Percentiles rank a stretch among this genome's conserved stretches.
Evolutionary conservation across 176 grass and related monocot genomes (phyloP).

Genomic region (Carex parvula): DNA sequence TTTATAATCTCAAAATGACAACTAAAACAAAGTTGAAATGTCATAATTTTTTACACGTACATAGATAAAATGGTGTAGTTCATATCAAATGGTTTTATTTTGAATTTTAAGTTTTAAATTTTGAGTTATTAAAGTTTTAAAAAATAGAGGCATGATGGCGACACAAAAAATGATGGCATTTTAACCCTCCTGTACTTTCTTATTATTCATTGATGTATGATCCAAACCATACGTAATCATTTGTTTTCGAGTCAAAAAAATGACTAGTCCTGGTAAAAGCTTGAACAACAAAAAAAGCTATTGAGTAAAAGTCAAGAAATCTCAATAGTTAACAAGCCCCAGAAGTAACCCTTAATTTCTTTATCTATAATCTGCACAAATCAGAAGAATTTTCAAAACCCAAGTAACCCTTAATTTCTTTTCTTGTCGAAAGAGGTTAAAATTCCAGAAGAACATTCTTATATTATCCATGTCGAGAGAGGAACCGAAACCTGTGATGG

Average conservation of each 20-base stretch:
- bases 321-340: background rate
- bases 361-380: background rate
- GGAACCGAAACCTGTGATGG: slow-evolving; percentile 21
- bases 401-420: background rate
- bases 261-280: background rate
- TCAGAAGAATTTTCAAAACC: background rate
- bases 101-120: too few relatives aligned
- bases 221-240: background rate
- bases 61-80: too few relatives aligned
- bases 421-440: background rate
- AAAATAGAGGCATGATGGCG: too few relatives aligned
- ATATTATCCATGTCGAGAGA: slow-evolving; percentile 40
- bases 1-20: too few relatives aligned
- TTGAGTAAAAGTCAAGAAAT: background rate
- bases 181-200: too few relatives aligned
- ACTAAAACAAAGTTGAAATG: too few relatives aligned
- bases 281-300: background rate
- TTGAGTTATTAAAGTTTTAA: too few relatives aligned
- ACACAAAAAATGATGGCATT: too few relatives aligned
- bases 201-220: background rate
- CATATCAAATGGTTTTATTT: too few relatives aligned
- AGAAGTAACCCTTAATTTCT: slow-evolving; percentile 18
- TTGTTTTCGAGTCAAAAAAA: background rate
- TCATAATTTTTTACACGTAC: too few relatives aligned
- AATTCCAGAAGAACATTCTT: background rate